Conservation (phyloP, 169 alveolate species). For the Theileria sp. region DNA sequence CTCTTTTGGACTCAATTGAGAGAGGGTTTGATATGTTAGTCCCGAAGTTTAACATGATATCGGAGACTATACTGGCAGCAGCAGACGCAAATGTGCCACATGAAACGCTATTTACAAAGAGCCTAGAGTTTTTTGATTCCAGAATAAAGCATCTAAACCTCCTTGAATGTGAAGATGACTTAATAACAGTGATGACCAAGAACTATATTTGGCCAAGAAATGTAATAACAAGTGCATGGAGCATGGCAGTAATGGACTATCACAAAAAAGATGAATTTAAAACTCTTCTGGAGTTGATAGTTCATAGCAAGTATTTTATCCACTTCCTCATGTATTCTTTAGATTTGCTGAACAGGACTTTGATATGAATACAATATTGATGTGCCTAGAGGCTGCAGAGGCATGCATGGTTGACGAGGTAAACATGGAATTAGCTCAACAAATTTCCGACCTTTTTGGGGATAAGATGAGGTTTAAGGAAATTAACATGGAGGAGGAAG, state of each 20-base stretch:
- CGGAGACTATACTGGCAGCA: slow-evolving; percentile 62
- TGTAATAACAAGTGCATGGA: slow-evolving; percentile 54
- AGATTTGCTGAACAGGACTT: not conserved
- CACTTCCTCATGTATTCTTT: not conserved
- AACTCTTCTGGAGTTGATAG: slow-evolving; percentile 28
- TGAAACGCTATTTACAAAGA: slow-evolving; percentile 28
- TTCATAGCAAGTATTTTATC: slow-evolving; percentile 18
- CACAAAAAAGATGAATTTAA: slow-evolving; percentile 32
- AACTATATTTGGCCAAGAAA: slow-evolving; percentile 61
- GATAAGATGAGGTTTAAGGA: slow-evolving; percentile 45
- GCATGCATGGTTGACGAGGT: slow-evolving; percentile 37
- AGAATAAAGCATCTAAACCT: slow-evolving; percentile 19
- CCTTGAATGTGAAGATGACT: not conserved
- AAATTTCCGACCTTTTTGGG: slow-evolving; percentile 41
- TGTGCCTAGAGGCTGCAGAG: slow-evolving; percentile 60
- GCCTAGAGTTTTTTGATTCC: slow-evolving; percentile 21
- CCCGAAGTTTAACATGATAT: slow-evolving; percentile 40
- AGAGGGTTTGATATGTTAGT: slow-evolving; percentile 34
- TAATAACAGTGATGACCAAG: slow-evolving; percentile 8
- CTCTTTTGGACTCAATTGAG: slow-evolving; percentile 21
- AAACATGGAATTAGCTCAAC: slow-evolving; percentile 25
- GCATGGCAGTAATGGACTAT: slow-evolving; percentile 54
- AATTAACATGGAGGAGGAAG: not conserved
- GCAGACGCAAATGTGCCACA: slow-evolving; percentile 61
- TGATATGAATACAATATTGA: slow-evolving; percentile 26